Conservation (phyloP, 495 filamentous ascomycete genomes). For the Neurospora discreta region DNA sequence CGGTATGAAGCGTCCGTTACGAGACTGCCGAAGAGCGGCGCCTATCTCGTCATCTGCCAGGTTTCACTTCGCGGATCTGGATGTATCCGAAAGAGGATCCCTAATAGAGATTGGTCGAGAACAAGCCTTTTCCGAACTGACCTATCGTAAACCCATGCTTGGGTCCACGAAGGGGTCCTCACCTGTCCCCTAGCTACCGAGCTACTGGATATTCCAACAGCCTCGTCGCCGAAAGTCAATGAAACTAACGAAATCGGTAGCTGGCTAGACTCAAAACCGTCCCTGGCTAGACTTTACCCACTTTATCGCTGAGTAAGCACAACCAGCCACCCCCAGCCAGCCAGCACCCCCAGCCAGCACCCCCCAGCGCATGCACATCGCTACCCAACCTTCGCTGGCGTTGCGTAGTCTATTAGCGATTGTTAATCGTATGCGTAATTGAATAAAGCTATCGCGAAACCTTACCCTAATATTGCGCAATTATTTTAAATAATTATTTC, state of each 20-base stretch:
- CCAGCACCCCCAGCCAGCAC: too few relatives aligned
- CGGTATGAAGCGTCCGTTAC: not conserved
- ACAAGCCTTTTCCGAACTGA: not conserved
- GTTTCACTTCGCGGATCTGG: not conserved
- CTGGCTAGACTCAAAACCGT: too few relatives aligned
- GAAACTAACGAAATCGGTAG: not conserved
- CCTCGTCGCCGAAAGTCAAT: not conserved
- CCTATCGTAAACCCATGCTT: not conserved
- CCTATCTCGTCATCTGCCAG: not conserved
- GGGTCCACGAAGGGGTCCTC: not conserved
- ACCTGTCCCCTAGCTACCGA: not conserved
- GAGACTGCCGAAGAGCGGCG: not conserved
- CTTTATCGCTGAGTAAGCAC: too few relatives aligned
- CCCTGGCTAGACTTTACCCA: too few relatives aligned
- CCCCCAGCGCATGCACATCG: too few relatives aligned
- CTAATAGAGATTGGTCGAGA: not conserved
- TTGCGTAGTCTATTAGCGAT: too few relatives aligned
- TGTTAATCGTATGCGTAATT: too few relatives aligned
- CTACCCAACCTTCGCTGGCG: too few relatives aligned
- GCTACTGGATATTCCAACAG: not conserved
- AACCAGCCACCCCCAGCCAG: too few relatives aligned
- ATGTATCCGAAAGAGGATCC: not conserved
- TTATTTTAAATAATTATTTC: too few relatives aligned
- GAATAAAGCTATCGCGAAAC: too few relatives aligned
- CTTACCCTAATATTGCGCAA: too few relatives aligned